Conservation (phyloP, 169 alveolate genomes). For the Plasmodium relictum region DNA sequence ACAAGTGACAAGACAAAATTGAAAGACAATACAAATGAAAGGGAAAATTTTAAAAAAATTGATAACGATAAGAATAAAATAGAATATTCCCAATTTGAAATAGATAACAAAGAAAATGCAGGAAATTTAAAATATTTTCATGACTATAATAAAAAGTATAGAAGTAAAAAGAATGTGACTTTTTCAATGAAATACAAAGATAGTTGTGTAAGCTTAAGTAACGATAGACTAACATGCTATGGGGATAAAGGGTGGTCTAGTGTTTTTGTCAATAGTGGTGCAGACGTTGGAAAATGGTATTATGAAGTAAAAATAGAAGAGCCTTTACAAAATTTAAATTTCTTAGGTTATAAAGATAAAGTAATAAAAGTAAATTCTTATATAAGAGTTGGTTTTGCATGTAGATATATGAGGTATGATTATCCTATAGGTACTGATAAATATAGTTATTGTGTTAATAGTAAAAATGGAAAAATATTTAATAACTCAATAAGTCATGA, state of each 20-base stretch:
- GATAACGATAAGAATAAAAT: not conserved
- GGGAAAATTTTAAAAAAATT: not conserved
- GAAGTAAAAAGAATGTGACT: constrained; percentile 50
- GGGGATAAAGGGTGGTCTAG: constrained; percentile 79
- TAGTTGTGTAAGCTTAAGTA: constrained; percentile 49
- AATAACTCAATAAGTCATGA: constrained; percentile 77
- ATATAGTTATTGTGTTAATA: constrained; percentile 77
- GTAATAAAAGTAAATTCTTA: constrained; percentile 31
- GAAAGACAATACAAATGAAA: constrained; percentile 4
- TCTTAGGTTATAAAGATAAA: constrained; percentile 51
- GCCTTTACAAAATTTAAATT: constrained; percentile 55
- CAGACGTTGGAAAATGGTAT: constrained; percentile 80
- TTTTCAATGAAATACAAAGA: constrained; percentile 76
- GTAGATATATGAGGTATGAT: constrained; percentile 89
- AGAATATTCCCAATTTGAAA: constrained; percentile 4
- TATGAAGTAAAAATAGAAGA: constrained; percentile 80
- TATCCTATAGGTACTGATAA: constrained; percentile 86
- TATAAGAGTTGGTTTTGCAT: constrained; percentile 90
- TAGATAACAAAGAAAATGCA: constrained; percentile 45
- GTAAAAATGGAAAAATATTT: constrained; percentile 79
- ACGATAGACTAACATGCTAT: constrained; percentile 70
- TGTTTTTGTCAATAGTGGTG: constrained; percentile 73
- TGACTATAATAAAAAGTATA: constrained; percentile 48
- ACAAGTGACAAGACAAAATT: not conserved
- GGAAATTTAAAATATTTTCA: constrained; percentile 46